phyloP scores from a whole-genome alignment of 129 eudicot species.

The Daucus carota region DNA sequence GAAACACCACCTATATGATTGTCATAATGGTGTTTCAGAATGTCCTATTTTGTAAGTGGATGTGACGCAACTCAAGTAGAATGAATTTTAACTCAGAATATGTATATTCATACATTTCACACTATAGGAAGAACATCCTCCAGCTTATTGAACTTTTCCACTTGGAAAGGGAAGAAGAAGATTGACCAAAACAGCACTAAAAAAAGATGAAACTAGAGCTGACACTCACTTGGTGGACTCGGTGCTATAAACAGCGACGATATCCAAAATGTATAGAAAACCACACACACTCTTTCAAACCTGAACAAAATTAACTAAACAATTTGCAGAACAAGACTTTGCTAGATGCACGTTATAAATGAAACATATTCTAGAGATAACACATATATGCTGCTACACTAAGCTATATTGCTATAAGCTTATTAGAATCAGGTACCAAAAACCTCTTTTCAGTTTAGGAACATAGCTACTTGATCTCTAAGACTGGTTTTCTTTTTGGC shows the following conservation, averaged over 20 bases:
- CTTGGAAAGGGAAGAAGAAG: not conserved
- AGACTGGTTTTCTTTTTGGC: conserved; percentile 62
- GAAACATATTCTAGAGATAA: not conserved
- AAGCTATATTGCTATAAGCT: not conserved
- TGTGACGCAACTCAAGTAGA: not conserved
- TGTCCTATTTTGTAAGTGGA: not conserved
- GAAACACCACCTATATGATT: not conserved
- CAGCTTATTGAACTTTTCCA: not conserved
- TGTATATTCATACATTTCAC: too few relatives aligned
- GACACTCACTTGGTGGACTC: not conserved
- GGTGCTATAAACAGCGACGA: not conserved
- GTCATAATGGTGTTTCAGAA: not conserved
- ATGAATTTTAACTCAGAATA: too few relatives aligned
- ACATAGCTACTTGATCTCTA: conserved; percentile 55
- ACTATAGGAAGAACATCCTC: too few relatives aligned
- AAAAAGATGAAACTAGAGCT: not conserved
- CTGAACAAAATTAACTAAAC: not conserved
- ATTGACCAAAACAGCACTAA: not conserved
- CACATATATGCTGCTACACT: conserved; percentile 3
- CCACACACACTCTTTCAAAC: not conserved
- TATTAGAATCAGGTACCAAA: not conserved
- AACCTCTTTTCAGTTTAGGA: conserved; percentile 36
- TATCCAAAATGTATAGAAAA: not conserved
- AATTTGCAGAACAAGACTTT: not conserved
- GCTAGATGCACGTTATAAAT: not conserved